phyloP scores from a whole-genome alignment of 495 filamentous ascomycete species.

The Hyaloscypha hepaticicola region DNA sequence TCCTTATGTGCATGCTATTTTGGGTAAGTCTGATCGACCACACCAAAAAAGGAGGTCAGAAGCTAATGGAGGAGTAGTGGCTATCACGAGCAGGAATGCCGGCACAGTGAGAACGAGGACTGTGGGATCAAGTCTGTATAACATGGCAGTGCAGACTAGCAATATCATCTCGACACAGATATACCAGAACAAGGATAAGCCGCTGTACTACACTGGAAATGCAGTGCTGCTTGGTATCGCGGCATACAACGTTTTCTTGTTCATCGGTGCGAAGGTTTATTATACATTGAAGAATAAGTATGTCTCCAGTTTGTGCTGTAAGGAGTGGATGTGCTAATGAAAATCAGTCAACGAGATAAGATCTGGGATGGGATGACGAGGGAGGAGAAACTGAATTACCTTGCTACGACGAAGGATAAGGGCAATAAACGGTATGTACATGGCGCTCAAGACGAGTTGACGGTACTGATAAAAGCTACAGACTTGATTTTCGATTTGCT shows the following conservation, averaged over 20 bases:
- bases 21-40: not conserved
- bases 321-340: not conserved
- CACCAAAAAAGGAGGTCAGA: not conserved
- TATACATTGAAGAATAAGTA: slow-evolving; percentile 60
- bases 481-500: slow-evolving; percentile 16
- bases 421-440: slow-evolving; percentile 68
- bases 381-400: slow-evolving; percentile 59
- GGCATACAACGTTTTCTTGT: slow-evolving; percentile 52
- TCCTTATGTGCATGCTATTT: slow-evolving; percentile 55
- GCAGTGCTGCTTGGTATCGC: slow-evolving; percentile 59
- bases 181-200: slow-evolving; percentile 61
- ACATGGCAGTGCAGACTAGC: slow-evolving; percentile 69
- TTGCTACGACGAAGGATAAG: slow-evolving; percentile 59
- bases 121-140: slow-evolving; percentile 65
- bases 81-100: slow-evolving; percentile 63
- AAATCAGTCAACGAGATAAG: slow-evolving; percentile 29
- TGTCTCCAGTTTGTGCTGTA: not conserved
- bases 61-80: slow-evolving; percentile 41
- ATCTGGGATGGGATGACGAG: slow-evolving; percentile 57
- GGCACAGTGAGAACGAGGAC: slow-evolving; percentile 68
- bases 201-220: slow-evolving; percentile 65
- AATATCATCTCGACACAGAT: slow-evolving; percentile 57
- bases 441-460: slow-evolving; percentile 30
- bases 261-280: slow-evolving; percentile 56
- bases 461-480: not conserved